Conservation (phyloP, 768 basidiomycete genomes). For the Boletus reticuloceps region DNA sequence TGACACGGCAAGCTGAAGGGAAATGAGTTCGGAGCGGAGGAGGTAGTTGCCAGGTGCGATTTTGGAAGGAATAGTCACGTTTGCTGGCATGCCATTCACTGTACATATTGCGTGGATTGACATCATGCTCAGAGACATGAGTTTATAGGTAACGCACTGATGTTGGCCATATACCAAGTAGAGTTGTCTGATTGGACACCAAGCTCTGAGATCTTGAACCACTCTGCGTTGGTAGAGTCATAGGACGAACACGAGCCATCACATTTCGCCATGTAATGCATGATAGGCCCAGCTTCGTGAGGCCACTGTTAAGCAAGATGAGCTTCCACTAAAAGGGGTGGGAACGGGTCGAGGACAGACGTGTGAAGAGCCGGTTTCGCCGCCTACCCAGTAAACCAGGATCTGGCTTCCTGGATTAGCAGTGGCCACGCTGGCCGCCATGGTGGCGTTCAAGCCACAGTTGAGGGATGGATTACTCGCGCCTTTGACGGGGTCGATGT, state of each 20-base stretch:
- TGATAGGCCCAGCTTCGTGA: slow-evolving; percentile 63
- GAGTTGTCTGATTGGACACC: slow-evolving; percentile 35
- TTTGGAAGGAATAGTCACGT: slow-evolving; percentile 44
- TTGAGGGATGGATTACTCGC: slow-evolving; percentile 52
- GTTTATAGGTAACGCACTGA: slow-evolving; percentile 40
- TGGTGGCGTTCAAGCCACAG: slow-evolving; percentile 55
- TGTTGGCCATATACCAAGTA: slow-evolving; percentile 49
- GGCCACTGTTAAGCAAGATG: slow-evolving; percentile 37
- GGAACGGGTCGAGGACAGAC: slow-evolving; percentile 20
- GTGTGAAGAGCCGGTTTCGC: slow-evolving; percentile 35
- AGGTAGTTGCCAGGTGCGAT: slow-evolving; percentile 70
- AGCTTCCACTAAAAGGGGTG: neutral
- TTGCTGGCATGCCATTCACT: slow-evolving; percentile 40
- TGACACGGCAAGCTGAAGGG: slow-evolving; percentile 60
- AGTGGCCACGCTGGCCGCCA: slow-evolving; percentile 47
- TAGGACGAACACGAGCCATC: slow-evolving; percentile 55
- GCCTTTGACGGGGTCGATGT: slow-evolving; percentile 53
- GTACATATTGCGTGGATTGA: neutral
- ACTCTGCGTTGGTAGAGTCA: slow-evolving; percentile 54
- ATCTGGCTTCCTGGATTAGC: slow-evolving; percentile 60
- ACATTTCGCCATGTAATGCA: slow-evolving; percentile 74
- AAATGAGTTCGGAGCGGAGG: slow-evolving; percentile 75
- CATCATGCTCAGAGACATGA: neutral
- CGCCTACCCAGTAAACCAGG: slow-evolving; percentile 51
- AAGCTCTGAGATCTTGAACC: slow-evolving; percentile 69